Conservation (phyloP, 441 rosid species). For the Flueggea neowawraea region DNA sequence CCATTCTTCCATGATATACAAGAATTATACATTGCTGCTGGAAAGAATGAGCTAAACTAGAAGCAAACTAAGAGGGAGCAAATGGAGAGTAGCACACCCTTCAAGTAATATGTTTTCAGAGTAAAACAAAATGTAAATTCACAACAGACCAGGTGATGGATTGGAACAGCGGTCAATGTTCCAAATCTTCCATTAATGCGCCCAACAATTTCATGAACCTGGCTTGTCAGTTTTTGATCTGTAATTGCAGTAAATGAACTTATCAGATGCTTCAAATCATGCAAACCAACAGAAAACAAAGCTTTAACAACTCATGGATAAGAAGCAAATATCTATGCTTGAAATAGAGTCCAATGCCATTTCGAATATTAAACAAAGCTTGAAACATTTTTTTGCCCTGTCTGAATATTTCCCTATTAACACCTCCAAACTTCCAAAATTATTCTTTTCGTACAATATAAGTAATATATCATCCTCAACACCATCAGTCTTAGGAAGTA, state of each 20-base stretch:
- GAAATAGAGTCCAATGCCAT: not conserved
- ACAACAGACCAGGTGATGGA: slow-evolving; percentile 91
- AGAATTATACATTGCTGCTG: not conserved
- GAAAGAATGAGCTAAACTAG: not conserved
- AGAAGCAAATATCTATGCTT: not conserved
- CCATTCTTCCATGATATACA: not conserved
- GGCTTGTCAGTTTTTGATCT: slow-evolving; percentile 99
- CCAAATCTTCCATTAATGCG: slow-evolving; percentile 99
- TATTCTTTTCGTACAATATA: too few species aligned
- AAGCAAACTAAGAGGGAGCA: not conserved
- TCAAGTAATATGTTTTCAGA: not conserved
- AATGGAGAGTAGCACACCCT: not conserved
- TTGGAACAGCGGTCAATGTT: slow-evolving; percentile 89
- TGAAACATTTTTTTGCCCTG: not conserved
- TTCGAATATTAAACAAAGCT: too few species aligned
- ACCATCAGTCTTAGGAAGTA: too few species aligned
- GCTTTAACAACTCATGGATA: not conserved
- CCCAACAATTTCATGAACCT: slow-evolving; percentile 99
- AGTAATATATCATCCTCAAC: too few species aligned
- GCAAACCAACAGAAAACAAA: too few species aligned
- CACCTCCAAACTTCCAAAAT: too few species aligned
- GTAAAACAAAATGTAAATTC: slow-evolving; percentile 1
- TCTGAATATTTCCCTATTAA: not conserved
- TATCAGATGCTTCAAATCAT: not conserved
- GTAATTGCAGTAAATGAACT: slow-evolving; percentile 21